Percentiles rank a stretch among this genome's conserved stretches.
phyloP scores from a whole-genome alignment of 257 asterid genomes.

The Solanum ossicruentum region DNA sequence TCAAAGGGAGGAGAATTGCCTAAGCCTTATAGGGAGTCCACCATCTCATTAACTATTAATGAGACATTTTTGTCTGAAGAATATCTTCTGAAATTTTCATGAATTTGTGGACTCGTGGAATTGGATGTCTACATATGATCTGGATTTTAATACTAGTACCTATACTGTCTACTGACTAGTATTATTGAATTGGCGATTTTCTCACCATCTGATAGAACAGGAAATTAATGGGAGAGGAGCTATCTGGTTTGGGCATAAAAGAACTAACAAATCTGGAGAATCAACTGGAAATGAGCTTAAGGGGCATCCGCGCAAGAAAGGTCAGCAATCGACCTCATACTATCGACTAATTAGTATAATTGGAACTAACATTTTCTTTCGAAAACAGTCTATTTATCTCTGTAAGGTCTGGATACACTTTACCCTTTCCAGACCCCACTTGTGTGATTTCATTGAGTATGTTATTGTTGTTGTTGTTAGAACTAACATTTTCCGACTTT shows the following conservation, averaged over 20 bases:
- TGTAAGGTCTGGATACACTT: too few relatives aligned
- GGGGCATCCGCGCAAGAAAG: constrained; percentile 54
- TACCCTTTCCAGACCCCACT: too few relatives aligned
- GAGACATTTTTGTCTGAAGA: too few relatives aligned
- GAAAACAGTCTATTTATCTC: too few relatives aligned
- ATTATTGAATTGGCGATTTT: not conserved
- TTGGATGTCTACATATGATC: not conserved
- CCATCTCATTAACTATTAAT: too few relatives aligned
- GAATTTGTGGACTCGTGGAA: not conserved
- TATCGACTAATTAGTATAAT: not conserved
- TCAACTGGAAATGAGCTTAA: constrained; percentile 59
- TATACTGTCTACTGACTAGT: not conserved
- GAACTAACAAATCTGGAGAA: constrained; percentile 58
- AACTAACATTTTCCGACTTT: not conserved
- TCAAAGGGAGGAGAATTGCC: too few relatives aligned
- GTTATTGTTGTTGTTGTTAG: too few relatives aligned
- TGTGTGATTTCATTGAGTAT: too few relatives aligned
- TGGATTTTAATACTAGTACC: not conserved
- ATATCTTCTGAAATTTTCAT: not conserved
- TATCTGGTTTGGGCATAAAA: constrained; percentile 46
- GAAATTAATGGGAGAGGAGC: constrained; percentile 77
- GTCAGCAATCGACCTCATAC: constrained; percentile 6
- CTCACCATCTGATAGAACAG: constrained; percentile 22
- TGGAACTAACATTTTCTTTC: not conserved
- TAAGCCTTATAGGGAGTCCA: too few relatives aligned